Evolutionary conservation across 2,329 filamentous ascomycete genomes (phyloP).

Genomic region (Hawksworthiomyces lignivorus): DNA sequence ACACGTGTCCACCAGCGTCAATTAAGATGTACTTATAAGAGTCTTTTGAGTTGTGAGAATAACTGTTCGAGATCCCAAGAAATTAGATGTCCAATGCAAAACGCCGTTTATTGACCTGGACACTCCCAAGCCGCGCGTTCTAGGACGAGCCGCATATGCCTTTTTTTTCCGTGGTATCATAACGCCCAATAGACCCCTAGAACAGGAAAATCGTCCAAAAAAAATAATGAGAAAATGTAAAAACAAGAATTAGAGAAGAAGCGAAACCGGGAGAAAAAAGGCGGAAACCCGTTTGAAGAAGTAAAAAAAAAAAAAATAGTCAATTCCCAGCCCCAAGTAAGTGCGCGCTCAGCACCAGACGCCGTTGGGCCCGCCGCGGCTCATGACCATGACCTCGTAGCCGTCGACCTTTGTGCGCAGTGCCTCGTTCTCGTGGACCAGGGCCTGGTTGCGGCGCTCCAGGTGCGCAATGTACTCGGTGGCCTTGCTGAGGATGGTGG

Average conservation of each 20-base stretch:
- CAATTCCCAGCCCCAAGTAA: too few species aligned
- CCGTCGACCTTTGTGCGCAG: constrained; percentile 29
- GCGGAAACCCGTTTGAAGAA: background rate
- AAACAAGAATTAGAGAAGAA: background rate
- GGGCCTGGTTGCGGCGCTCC: constrained; percentile 26
- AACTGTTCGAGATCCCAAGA: background rate
- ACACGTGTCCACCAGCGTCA: too few species aligned
- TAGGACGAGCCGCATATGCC: background rate
- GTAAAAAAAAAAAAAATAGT: background rate
- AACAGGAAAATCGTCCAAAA: background rate
- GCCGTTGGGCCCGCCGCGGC: constrained; percentile 13
- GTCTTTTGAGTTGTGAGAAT: constrained; percentile 6
- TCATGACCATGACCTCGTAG: constrained; percentile 25
- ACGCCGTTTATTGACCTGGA: too few species aligned
- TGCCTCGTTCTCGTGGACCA: constrained; percentile 38
- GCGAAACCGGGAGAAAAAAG: too few species aligned
- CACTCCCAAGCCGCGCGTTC: too few species aligned
- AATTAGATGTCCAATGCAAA: too few species aligned
- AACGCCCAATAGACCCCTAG: constrained; percentile 2
- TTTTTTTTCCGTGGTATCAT: constrained; percentile 4
- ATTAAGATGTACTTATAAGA: too few species aligned
- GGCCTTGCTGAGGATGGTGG: constrained; percentile 33
- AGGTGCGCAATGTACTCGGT: constrained; percentile 30
- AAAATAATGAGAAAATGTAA: background rate
- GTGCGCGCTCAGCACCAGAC: constrained; percentile 15